Evolutionary conservation across 2,329 filamentous ascomycete species (phyloP), one percentile per base, ranked within the genome.

Genomic region (Curvularia sp.): DNA sequence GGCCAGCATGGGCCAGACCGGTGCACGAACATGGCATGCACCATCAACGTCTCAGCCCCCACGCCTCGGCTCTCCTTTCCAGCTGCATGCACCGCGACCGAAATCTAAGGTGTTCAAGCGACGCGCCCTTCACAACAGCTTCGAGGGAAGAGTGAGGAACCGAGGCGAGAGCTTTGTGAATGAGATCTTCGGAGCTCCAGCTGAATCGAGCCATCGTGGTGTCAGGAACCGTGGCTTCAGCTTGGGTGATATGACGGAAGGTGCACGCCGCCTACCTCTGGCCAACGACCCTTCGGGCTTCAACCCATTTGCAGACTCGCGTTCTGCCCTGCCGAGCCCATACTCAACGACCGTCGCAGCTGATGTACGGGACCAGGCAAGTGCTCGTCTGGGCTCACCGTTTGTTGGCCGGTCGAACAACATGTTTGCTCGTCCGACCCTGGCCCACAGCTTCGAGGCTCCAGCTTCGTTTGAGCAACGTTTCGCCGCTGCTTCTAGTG

Each of bases 161-260:
- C 71, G 74, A 38, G 71, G 72, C 20, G 79, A 79, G 38, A 79
- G 77, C 60, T 77, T 80, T 6, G 75, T 77, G 39, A 76, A 74
- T 49, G 77, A 82, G 56, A 70, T 84, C 8, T 82, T 84, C 61
- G 77, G 79, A 54, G 76, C 77, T 33, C 76, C 79, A 39, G 76
- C 78, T 28, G 82, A 86, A 58, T 78, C 80, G 9, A 82, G 83
- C 53, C 81, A 85, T 64, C 83, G 84, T 55, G 83, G 85, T 30
- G 81, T 86, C 33, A 83, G 86, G 41, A 86, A 83, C 65, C 84
- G 87, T 43, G 86, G 86, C 54, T 87, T 86, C 66, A 88, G 85
- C 47, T 80, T 85, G 24, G 84, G 86, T 49, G 84, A 86, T 52
- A 82, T 85, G 58, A 80, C 80, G 61, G 80, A 80, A 28, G 79